These are phyloP conservation scores for Musa balbisiana DNA, from an alignment of 202 grass and related monocot genomes.

Conservation along the genomic window DNA sequence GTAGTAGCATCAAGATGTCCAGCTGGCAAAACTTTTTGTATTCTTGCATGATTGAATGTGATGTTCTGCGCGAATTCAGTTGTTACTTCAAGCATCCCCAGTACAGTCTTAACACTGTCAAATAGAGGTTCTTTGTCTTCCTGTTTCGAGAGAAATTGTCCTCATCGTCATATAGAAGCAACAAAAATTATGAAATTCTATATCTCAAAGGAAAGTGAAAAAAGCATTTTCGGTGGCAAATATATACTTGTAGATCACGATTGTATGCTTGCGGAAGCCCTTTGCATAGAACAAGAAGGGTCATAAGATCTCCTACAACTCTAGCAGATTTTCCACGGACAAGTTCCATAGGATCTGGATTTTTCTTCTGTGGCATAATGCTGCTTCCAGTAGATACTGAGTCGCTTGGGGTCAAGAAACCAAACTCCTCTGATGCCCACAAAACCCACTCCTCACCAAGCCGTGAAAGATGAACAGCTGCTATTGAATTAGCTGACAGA, in stretches of 20 bases:
- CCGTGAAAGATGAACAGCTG: slow-evolving; percentile 80
- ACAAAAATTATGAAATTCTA: not conserved
- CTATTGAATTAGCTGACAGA: slow-evolving; percentile 75
- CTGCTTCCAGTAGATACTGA: slow-evolving; percentile 95
- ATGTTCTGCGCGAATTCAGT: slow-evolving; percentile 86
- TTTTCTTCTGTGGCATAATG: slow-evolving; percentile 99
- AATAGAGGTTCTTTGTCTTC: slow-evolving; percentile 98
- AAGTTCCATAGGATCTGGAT: slow-evolving; percentile 98
- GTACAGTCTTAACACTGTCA: slow-evolving; percentile 78
- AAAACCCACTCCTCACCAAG: slow-evolving; percentile 98
- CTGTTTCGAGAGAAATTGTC: slow-evolving; percentile 36
- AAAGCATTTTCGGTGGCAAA: not conserved
- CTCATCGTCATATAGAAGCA: slow-evolving; percentile 24
- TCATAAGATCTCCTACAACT: slow-evolving; percentile 85
- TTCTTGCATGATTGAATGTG: slow-evolving; percentile 71
- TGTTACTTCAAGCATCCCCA: slow-evolving; percentile 92
- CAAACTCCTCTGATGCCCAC: slow-evolving; percentile 97
- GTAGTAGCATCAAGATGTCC: slow-evolving; percentile 96
- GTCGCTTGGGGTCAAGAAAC: slow-evolving; percentile 86
- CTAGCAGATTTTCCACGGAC: slow-evolving; percentile 97
- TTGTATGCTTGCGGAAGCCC: slow-evolving; percentile 95
- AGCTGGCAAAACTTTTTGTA: slow-evolving; percentile 61
- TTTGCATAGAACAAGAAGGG: slow-evolving; percentile 74
- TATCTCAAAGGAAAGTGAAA: not conserved
- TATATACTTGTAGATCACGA: slow-evolving; percentile 72